Evolutionary conservation across 805 yeast species (phyloP), one percentile per base, ranked within the genome.

Genomic region (Candida jianshihensis): DNA sequence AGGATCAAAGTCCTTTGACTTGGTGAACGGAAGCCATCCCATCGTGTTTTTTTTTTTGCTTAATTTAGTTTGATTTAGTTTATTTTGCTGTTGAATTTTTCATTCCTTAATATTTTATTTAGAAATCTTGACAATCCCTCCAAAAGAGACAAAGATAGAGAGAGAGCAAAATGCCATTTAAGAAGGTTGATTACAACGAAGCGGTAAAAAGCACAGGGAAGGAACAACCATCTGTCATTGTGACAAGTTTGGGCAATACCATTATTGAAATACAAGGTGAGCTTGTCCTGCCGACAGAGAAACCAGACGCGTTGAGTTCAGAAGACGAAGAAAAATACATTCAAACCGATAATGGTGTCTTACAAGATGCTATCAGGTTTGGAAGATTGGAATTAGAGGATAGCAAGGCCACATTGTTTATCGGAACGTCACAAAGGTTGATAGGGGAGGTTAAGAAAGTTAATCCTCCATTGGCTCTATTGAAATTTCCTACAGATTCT

Each of bases 201-300:
- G 9, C 41, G 41, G 5, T 35, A 36, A 5, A 10, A 2, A 6
- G 6, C 17, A n/a, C 8, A 26, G 6, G 14, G 14, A 11, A 4
- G 9, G 38, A 27, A 4, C 9, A 38, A 11, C 44, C 45, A 15
- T 14, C 31, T 3, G 37, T 45, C 2, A 51, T 75, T 3, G 46
- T 69, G 2, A 77, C 89, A 0, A 70, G 78, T 1, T 57, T 61
- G 30, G 92, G 90, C 1, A 66, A 76, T 30, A 66, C 73, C 3
- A 47, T 82, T 14, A 41, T 82, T 15, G 92, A 82, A 53, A 81
- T 82, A 15, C 92, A 82, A 51, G 92, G 92, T 9, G 85, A 78
- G 25, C 54, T 82, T 27, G 73, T 75, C 38, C 51, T 78, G 4
- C 78, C 80, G 1, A 39, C 48, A 4, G 48, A 47, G 16, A 48